Evolutionary conservation across 2,329 filamentous ascomycete genomes (phyloP), one percentile per base, ranked within the genome.

Genomic region (Ophiostoma sp.): DNA sequence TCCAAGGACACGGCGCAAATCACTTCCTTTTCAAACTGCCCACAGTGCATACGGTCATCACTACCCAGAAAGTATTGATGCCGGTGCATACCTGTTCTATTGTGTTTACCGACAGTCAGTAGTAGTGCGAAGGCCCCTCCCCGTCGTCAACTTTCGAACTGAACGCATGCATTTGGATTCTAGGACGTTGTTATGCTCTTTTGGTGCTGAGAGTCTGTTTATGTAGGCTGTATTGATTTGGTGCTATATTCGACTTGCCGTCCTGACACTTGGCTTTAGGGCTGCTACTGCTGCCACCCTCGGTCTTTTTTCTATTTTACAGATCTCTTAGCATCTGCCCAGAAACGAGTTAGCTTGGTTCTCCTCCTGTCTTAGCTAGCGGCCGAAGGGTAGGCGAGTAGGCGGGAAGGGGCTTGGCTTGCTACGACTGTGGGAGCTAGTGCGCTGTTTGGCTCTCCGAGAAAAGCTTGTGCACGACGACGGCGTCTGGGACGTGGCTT

Each of bases 261-360:
- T 60, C 38, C 14, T 18, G 18, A 18, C n/a, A 6, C 52, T 58
- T 58, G 55, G 55, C 55, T 14, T 16, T 12, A 27, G 55, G 55
- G 27, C 27, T 60, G 27, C 27, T 38, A 27, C 55, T 12, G 27
- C 27, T 60, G 27, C 18, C 55, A 12, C 55, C 5, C 27, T 18
- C 27, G 9, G 4, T 60, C 55, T 60, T 60, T 60, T 60, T 60
- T 38, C 55, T 60, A 60, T 60, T 60, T 38, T 4, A 18, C 6
- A 60, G 27, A 60, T 40, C 27, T 60, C 55, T 58, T 60, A 60
- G 55, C 55, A 60, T 60, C 55, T 60, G 27, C 55, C 27, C 9
- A 38, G 14, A 58, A 60, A 60, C 7, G 55, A 38, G 55, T 12
- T 60, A 38, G 55, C 27, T 60, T 14, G 18, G 14, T 49, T n/a